Conservation (phyloP, 148 eudicot genomes). For the Cornus kousa region DNA sequence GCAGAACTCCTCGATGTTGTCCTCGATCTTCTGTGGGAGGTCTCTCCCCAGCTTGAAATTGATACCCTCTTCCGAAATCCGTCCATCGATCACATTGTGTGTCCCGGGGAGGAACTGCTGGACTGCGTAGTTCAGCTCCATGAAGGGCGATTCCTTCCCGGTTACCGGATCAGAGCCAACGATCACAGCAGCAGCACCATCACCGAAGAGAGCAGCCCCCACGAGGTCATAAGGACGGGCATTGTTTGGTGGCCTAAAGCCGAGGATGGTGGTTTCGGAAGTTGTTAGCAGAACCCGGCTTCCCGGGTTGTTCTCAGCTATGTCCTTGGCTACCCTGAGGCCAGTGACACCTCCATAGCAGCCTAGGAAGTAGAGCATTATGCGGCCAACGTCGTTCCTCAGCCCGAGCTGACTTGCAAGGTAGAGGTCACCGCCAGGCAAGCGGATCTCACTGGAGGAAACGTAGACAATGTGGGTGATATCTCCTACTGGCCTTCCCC, state of each 20-base stretch:
- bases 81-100: slow-evolving; percentile 55
- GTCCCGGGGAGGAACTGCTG: slow-evolving; percentile 76
- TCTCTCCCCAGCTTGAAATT: slow-evolving; percentile 70
- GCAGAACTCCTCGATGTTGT: slow-evolving; percentile 72
- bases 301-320: slow-evolving; percentile 76
- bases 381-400: slow-evolving; percentile 55
- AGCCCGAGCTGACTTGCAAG: slow-evolving; percentile 59
- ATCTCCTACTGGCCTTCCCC: slow-evolving; percentile 61
- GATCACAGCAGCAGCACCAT: slow-evolving; percentile 70
- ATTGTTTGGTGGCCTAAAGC: slow-evolving; percentile 74
- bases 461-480: slow-evolving; percentile 76
- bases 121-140: slow-evolving; percentile 62
- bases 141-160: slow-evolving; percentile 44
- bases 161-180: slow-evolving; percentile 48
- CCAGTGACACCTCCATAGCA: slow-evolving; percentile 81
- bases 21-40: slow-evolving; percentile 60
- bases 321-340: slow-evolving; percentile 72
- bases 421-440: slow-evolving; percentile 78
- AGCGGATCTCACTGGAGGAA: slow-evolving; percentile 66
- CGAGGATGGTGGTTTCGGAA: slow-evolving; percentile 71
- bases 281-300: slow-evolving; percentile 61
- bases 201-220: slow-evolving; percentile 78
- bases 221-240: slow-evolving; percentile 77
- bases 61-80: slow-evolving; percentile 65
- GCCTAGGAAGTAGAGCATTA: slow-evolving; percentile 81